Evolutionary conservation across 2,329 filamentous ascomycete genomes (phyloP), one percentile per base, ranked within the genome.

Genomic region (Dendrostoma leiphaemia): DNA sequence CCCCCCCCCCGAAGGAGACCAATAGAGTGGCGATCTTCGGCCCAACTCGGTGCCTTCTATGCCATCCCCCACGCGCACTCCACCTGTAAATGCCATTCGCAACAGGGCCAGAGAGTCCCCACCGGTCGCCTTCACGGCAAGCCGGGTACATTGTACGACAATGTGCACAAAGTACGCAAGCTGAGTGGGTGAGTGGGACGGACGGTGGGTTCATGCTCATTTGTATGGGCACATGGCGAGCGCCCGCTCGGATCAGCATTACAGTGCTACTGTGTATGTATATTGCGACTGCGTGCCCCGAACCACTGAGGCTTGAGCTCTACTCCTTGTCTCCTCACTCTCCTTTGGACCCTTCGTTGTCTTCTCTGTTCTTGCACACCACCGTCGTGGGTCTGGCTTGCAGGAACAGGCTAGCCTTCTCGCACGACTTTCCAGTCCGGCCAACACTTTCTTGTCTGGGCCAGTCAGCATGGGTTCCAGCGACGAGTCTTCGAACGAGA

Each of bases 251-350:
- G 26, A 37, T 34, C 37, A 48, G 44, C 32, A 32, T 54, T 57
- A 43, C 26, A 54, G 50, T 53, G 44, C n/a, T n/a, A n/a, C n/a
- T n/a, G n/a, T n/a, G n/a, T n/a, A n/a, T n/a, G n/a, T n/a, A n/a
- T n/a, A n/a, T n/a, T n/a, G n/a, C n/a, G 37, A 24, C 23, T 38
- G 41, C 55, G 48, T 26, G 51, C 47, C 55, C 55, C 55, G 15
- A 54, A 10, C 17, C 32, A 28, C 21, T 53, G 49, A 28, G 23
- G 24, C 34, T 46, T 24, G 12, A 23, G 46, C n/a, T 35, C 17
- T 41, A 17, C 21, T 21, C 26, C n/a, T 32, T 51, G 40, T 21
- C 37, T 44, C 24, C 24, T 31, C 51, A 19, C 17, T 38, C 24
- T 41, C 37, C 24, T 21, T 51, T 51, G 19, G 4, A 31, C 12